A percentile compares a stretch with the other conserved stretches of the same genome.
Conservation (phyloP, 306 rosid genomes). For the Prunus campanulata region DNA sequence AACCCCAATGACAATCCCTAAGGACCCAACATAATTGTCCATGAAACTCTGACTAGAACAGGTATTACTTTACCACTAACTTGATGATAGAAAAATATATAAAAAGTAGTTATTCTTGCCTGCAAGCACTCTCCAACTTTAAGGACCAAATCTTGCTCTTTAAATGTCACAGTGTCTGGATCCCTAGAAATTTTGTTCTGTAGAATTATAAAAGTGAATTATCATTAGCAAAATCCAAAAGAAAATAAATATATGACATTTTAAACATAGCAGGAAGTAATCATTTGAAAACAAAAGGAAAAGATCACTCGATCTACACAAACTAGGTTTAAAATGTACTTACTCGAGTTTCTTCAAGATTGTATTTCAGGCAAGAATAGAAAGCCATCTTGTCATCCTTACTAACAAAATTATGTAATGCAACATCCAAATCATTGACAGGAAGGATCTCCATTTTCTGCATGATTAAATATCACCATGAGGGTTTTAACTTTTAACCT, state of each 20-base stretch:
- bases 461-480: conserved; percentile 24
- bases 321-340: conserved; percentile 29
- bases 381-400: conserved; percentile 95
- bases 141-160: conserved; percentile 78
- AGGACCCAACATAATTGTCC: background rate
- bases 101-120: conserved; percentile 45
- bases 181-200: conserved; percentile 82
- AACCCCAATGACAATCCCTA: background rate
- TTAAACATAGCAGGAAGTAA: background rate
- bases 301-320: background rate
- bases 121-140: conserved; percentile 93
- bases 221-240: conserved; percentile 2
- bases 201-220: conserved; percentile 26
- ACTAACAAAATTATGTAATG: conserved; percentile 83
- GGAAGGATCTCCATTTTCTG: conserved; percentile 99
- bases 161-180: conserved; percentile 57
- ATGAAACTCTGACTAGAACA: conserved; percentile 7
- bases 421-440: conserved; percentile 90
- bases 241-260: conserved; percentile 5
- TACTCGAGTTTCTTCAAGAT: conserved; percentile 89
- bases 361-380: conserved; percentile 68
- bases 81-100: conserved; percentile 2
- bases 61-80: background rate
- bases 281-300: conserved; percentile 6
- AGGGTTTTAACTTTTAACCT: conserved; percentile 20